Conservation (phyloP, 257 asterid species). For the Rauvolfia tetraphylla region DNA sequence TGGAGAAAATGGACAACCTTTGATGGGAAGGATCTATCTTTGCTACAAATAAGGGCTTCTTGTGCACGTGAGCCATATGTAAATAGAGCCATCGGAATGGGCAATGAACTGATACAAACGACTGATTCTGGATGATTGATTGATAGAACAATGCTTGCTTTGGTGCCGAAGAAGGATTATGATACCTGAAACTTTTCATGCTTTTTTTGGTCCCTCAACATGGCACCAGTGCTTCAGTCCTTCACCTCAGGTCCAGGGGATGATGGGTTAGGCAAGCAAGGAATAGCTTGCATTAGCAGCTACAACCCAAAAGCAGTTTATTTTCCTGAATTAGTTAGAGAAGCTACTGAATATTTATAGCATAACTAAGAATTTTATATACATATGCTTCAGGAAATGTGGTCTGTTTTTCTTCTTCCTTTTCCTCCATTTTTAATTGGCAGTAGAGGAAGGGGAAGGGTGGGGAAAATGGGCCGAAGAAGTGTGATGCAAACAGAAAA, state of each 20-base stretch:
- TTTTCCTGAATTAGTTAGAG: background rate
- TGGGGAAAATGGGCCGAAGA: background rate
- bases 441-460: background rate
- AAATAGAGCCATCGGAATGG: background rate
- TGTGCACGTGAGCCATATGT: background rate
- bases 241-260: background rate
- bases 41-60: background rate
- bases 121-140: background rate
- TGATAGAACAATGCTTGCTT: background rate
- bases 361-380: background rate
- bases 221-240: background rate
- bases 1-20: background rate
- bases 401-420: background rate
- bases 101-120: background rate
- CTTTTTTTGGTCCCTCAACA: background rate
- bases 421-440: background rate
- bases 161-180: background rate
- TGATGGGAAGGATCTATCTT: background rate
- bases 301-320: background rate
- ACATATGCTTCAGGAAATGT: background rate
- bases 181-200: background rate
- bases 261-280: background rate
- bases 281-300: background rate
- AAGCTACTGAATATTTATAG: background rate
- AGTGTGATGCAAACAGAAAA: too few relatives aligned